Conservation (phyloP, 306 rosid genomes). For the Gastrolobium villosum region DNA sequence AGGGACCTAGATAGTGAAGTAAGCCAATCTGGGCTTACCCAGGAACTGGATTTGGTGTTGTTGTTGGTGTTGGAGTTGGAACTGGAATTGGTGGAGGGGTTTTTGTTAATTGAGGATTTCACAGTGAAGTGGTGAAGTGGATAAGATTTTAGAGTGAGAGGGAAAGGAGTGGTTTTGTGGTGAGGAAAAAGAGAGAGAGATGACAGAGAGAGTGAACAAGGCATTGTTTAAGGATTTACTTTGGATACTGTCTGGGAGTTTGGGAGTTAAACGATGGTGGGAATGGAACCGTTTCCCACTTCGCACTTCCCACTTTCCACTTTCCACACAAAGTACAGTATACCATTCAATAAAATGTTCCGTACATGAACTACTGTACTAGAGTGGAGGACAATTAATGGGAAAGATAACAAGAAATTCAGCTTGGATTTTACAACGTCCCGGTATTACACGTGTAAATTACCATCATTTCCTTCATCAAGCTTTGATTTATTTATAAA, state of each 20-base stretch:
- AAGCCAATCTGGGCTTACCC: conserved; percentile 98
- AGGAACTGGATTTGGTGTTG: conserved; percentile 59
- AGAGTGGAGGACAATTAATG: too few relatives aligned
- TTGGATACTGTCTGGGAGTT: neutral
- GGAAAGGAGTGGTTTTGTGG: conserved; percentile 38
- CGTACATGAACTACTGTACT: too few relatives aligned
- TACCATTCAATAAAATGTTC: too few relatives aligned
- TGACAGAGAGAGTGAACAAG: conserved; percentile 53
- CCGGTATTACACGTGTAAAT: too few relatives aligned
- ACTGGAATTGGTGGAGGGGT: neutral
- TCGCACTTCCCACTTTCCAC: too few relatives aligned
- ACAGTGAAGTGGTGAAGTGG: conserved; percentile 50
- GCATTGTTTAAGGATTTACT: conserved; percentile 51
- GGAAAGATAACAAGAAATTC: too few relatives aligned
- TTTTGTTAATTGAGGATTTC: conserved; percentile 65
- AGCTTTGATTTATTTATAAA: too few relatives aligned
- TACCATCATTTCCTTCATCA: too few relatives aligned
- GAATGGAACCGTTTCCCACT: too few relatives aligned
- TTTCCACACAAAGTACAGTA: too few relatives aligned
- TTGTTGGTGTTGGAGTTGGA: conserved; percentile 25
- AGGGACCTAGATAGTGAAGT: conserved; percentile 77
- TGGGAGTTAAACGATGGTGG: conserved; percentile 28
- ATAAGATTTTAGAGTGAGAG: conserved; percentile 40
- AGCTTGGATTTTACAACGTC: too few relatives aligned
- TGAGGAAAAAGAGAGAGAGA: conserved; percentile 50